A percentile compares a stretch with the other conserved stretches of the same genome.
Conservation (phyloP, 208 protist species). For the Leishmania tarentolae region DNA sequence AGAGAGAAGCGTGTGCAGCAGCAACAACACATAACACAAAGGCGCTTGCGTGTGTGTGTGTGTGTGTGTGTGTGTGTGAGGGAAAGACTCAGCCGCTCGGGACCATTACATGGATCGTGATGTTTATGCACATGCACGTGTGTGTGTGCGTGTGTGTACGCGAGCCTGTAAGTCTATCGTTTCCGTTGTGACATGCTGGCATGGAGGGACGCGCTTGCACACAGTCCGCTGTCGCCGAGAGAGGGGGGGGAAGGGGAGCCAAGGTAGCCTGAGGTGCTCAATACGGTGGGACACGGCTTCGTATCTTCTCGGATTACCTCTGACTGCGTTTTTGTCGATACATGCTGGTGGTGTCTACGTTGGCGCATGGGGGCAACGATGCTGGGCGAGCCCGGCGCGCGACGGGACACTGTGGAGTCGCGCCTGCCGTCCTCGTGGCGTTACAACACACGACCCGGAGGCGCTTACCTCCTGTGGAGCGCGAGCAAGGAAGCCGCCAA, state of each 20-base stretch:
- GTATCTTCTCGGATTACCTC: background rate
- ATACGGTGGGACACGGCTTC: background rate
- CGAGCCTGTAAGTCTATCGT: background rate
- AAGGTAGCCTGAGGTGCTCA: background rate
- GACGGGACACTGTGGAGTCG: background rate
- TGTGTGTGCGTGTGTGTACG: background rate
- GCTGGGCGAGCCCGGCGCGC: background rate
- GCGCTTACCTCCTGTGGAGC: background rate
- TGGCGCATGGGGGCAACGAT: background rate
- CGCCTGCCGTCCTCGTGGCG: background rate
- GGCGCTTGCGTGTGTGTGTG: no score
- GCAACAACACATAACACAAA: no score
- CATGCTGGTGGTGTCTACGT: background rate
- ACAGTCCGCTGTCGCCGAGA: background rate
- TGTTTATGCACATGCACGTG: no score
- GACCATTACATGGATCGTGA: no score
- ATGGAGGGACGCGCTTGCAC: background rate
- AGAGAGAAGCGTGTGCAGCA: background rate
- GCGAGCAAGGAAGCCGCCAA: no score
- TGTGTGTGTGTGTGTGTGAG: no score
- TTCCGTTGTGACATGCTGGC: background rate
- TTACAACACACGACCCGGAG: background rate
- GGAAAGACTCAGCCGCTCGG: no score
- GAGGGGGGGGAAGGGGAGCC: background rate
- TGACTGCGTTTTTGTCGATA: background rate